Evolutionary conservation across 2,329 filamentous ascomycete genomes (phyloP).

Genomic region (Drechslerella coelobrocha): DNA sequence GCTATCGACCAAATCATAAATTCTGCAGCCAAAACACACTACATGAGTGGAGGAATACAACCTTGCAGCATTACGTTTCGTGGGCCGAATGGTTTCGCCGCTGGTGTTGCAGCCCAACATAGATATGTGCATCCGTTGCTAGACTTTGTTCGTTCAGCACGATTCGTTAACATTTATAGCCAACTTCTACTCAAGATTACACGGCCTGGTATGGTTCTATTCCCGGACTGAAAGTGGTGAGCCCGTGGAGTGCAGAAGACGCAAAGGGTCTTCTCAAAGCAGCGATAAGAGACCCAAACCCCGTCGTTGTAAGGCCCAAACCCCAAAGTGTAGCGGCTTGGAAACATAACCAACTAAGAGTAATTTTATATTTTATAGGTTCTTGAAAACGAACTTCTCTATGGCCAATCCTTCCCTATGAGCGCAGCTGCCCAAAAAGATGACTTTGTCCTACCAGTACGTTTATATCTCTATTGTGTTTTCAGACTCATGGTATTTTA

Average conservation of each 20-base stretch:
- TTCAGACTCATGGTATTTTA: slow-evolving; percentile 55
- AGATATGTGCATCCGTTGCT: slow-evolving; percentile 18
- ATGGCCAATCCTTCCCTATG: slow-evolving; percentile 93
- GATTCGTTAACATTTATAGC: slow-evolving; percentile 11
- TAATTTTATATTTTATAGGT: slow-evolving; percentile 57
- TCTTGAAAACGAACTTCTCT: slow-evolving; percentile 83
- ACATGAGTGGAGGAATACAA: slow-evolving; percentile 99
- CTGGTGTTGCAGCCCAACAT: slow-evolving; percentile 94
- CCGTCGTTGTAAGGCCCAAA: slow-evolving; percentile 70
- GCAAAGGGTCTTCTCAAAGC: slow-evolving; percentile 98
- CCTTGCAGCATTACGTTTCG: slow-evolving; percentile 99
- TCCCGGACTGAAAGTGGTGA: slow-evolving; percentile 94
- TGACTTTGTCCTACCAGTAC: slow-evolving; percentile 85
- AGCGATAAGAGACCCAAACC: slow-evolving; percentile 97
- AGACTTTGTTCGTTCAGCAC: background rate
- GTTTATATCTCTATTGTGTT: slow-evolving; percentile 48
- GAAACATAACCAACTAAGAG: background rate
- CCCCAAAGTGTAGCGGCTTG: background rate
- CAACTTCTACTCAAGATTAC: slow-evolving; percentile 72
- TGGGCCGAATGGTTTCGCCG: slow-evolving; percentile 95
- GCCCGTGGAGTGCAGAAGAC: slow-evolving; percentile 95
- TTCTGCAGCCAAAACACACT: slow-evolving; percentile 97
- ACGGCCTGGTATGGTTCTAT: slow-evolving; percentile 98
- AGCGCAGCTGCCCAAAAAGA: slow-evolving; percentile 93
- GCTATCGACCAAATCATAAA: slow-evolving; percentile 99